These are phyloP conservation scores for Lasiodiplodia sp. DNA, from an alignment of 2,329 filamentous ascomycete species.

Conservation along the genomic window DNA sequence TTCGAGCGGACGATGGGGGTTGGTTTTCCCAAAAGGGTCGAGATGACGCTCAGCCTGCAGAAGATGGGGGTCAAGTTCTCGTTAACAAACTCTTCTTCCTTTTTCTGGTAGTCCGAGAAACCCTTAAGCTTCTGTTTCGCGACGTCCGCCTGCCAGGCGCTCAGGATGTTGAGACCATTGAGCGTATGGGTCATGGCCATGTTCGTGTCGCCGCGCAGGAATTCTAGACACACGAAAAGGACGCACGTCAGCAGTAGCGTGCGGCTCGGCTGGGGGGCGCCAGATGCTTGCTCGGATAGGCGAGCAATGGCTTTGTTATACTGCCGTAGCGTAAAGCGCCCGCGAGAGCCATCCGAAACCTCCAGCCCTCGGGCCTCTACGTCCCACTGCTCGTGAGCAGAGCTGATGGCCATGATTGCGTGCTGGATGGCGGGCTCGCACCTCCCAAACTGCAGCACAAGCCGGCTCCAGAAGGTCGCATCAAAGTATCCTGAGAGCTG, in stretches of 20 bases:
- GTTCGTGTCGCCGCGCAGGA: constrained; percentile 49
- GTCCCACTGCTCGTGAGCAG: constrained; percentile 41
- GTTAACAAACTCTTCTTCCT: constrained; percentile 12
- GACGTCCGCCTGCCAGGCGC: constrained; percentile 10
- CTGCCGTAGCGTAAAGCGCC: constrained; percentile 46
- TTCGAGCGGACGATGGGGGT: background rate
- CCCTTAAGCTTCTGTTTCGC: constrained; percentile 6
- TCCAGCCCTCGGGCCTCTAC: constrained; percentile 35
- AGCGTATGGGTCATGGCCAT: constrained; percentile 52
- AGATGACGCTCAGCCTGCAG: constrained; percentile 10
- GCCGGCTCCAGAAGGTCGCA: constrained; percentile 48
- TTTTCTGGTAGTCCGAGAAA: constrained; percentile 9
- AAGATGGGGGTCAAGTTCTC: constrained; percentile 26
- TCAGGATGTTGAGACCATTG: constrained; percentile 53
- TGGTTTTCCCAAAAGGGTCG: constrained; percentile 6
- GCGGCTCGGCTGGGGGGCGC: constrained; percentile 42
- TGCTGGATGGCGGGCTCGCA: constrained; percentile 53
- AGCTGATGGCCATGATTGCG: constrained; percentile 52
- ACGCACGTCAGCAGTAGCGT: constrained; percentile 52
- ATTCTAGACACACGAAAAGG: constrained; percentile 52
- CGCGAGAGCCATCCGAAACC: constrained; percentile 12
- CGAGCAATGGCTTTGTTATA: constrained; percentile 51
- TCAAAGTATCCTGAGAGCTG: constrained; percentile 46
- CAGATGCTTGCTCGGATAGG: constrained; percentile 43
- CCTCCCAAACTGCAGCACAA: constrained; percentile 50